phyloP scores from a whole-genome alignment of 2,329 filamentous ascomycete genomes.

The Stachybotrys echinatus region DNA sequence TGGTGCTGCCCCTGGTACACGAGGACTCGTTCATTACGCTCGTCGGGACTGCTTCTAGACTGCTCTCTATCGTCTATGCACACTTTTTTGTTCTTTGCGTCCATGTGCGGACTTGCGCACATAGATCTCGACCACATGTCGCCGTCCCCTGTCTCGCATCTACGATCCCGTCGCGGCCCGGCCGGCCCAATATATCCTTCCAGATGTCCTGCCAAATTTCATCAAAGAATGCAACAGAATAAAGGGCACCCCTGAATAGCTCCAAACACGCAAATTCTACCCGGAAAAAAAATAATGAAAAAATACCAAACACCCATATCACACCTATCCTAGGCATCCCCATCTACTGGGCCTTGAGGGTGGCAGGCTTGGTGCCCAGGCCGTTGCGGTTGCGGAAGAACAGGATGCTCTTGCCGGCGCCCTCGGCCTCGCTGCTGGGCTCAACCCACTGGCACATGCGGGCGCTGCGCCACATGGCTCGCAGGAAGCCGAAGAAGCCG shows the following conservation, averaged over 20 bases:
- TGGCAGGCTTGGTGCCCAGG: slow-evolving; percentile 53
- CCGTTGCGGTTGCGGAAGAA: slow-evolving; percentile 97
- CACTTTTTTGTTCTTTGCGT: not conserved
- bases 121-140: not conserved
- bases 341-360: slow-evolving; percentile 11
- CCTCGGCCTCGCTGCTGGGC: slow-evolving; percentile 74
- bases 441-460: slow-evolving; percentile 97
- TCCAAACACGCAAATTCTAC: not conserved
- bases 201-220: not conserved
- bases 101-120: not conserved
- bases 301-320: slow-evolving; percentile 1
- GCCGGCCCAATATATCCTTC: not conserved
- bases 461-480: slow-evolving; percentile 72
- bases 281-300: slow-evolving; percentile 1
- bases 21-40: not conserved
- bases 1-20: too few species aligned
- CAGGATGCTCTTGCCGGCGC: slow-evolving; percentile 75
- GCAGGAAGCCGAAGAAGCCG: slow-evolving; percentile 78
- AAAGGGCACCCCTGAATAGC: not conserved
- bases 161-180: too few species aligned
- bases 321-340: not conserved
- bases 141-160: not conserved
- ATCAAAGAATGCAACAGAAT: not conserved
- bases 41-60: not conserved
- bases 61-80: not conserved